Conservation (phyloP, 345 rosid species). For the Brassica nigra region DNA sequence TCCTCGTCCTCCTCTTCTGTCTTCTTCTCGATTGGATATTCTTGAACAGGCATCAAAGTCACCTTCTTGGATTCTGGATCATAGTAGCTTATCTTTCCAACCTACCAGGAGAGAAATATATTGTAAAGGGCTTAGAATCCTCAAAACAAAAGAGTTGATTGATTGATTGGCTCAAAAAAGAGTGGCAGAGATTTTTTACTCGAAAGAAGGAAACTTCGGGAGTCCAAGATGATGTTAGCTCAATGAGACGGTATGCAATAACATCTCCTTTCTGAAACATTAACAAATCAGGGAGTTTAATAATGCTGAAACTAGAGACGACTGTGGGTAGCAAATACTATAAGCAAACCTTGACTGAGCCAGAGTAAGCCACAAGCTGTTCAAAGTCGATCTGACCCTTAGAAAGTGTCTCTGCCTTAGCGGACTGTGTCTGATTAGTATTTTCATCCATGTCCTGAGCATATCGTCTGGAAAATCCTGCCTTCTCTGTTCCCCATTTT, state of each 20-base stretch:
- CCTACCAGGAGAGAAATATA: constrained; percentile 47
- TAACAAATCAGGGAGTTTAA: background rate
- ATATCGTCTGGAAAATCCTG: constrained; percentile 49
- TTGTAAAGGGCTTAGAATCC: constrained; percentile 1
- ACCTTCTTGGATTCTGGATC: constrained; percentile 58
- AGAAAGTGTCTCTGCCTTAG: constrained; percentile 43
- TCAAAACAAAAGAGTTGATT: background rate
- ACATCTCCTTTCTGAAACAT: constrained; percentile 81
- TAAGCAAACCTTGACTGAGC: constrained; percentile 55
- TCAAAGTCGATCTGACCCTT: constrained; percentile 55
- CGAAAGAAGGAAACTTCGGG: constrained; percentile 80
- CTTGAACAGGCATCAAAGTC: constrained; percentile 57
- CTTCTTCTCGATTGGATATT: constrained; percentile 59
- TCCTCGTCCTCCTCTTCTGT: constrained; percentile 50
- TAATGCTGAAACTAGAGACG: background rate
- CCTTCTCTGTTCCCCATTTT: constrained; percentile 86
- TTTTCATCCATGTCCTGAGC: constrained; percentile 49
- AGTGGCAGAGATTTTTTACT: constrained; percentile 40
- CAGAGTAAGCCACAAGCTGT: constrained; percentile 61
- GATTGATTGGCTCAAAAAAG: background rate
- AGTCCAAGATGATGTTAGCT: constrained; percentile 87
- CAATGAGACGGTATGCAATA: constrained; percentile 84
- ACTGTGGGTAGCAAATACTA: background rate
- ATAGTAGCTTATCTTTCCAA: constrained; percentile 72
- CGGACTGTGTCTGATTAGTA: constrained; percentile 34